These are phyloP conservation scores for Chaetomium cochliodes DNA, from an alignment of 495 filamentous ascomycete genomes.

Conservation along the genomic window DNA sequence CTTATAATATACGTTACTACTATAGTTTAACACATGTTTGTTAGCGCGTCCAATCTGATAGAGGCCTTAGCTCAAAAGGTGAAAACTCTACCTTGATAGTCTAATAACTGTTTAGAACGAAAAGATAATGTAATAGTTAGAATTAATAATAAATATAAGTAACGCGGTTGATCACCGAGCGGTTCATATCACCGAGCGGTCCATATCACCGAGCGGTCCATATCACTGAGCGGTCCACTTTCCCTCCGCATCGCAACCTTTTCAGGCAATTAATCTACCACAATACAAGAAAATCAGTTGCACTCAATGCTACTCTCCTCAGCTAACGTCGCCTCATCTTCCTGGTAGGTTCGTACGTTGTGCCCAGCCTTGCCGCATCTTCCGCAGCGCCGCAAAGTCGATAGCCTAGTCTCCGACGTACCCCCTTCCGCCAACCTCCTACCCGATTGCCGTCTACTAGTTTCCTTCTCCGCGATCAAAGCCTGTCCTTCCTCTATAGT, in stretches of 20 bases:
- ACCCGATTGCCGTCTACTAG: background rate
- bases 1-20: too few relatives aligned
- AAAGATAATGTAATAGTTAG: too few relatives aligned
- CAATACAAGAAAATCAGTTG: conserved; percentile 10
- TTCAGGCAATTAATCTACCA: background rate
- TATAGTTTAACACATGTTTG: too few relatives aligned
- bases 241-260: background rate
- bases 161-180: too few relatives aligned
- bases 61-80: too few relatives aligned
- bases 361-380: conserved; percentile 2
- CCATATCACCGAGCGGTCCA: too few relatives aligned
- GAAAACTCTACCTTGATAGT: too few relatives aligned
- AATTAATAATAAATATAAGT: too few relatives aligned
- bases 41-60: too few relatives aligned
- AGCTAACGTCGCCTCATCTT: conserved; percentile 13
- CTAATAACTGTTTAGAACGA: too few relatives aligned
- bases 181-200: too few relatives aligned
- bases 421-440: conserved; percentile 9
- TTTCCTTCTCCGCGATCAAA: background rate
- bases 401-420: background rate
- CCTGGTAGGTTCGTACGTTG: conserved; percentile 6
- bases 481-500: conserved; percentile 11
- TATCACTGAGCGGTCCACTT: too few relatives aligned
- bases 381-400: conserved; percentile 6
- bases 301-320: conserved; percentile 4